A percentile compares a stretch with the other conserved stretches of the same genome.
phyloP scores from a whole-genome alignment of 73 alveolate species.

The Paramecium pentaurelia region DNA sequence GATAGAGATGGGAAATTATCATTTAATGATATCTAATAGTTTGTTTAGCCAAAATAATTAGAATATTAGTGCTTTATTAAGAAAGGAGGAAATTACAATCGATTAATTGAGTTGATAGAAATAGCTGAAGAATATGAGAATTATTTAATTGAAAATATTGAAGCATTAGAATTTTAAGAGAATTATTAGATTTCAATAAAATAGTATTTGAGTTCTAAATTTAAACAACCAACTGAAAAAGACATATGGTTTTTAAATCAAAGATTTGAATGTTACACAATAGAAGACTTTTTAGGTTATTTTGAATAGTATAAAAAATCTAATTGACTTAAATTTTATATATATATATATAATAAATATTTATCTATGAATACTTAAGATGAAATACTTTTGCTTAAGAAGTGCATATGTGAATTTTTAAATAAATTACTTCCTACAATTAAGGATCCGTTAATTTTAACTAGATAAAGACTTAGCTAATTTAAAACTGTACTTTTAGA shows the following conservation, averaged over 20 bases:
- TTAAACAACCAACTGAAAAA: neutral
- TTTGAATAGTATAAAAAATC: neutral
- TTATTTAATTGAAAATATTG: neutral
- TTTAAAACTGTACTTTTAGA: neutral
- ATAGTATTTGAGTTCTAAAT: neutral
- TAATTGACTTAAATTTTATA: neutral
- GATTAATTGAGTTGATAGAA: neutral
- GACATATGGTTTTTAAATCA: slow-evolving; percentile 29
- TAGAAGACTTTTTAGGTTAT: neutral
- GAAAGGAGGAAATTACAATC: neutral
- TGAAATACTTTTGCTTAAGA: neutral
- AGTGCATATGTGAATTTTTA: slow-evolving; percentile 21
- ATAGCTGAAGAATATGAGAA: slow-evolving; percentile 17
- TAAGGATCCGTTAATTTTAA: slow-evolving; percentile 1
- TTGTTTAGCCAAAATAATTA: neutral
- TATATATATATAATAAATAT: neutral
- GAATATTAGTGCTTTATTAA: neutral
- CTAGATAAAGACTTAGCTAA: neutral
- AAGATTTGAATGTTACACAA: neutral
- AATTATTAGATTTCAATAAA: neutral
- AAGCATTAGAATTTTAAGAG: neutral
- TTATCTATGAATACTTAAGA: neutral
- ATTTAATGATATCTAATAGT: neutral
- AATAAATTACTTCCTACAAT: slow-evolving; percentile 14
- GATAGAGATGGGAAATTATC: slow-evolving; percentile 24